phyloP scores from a whole-genome alignment of 2,329 filamentous ascomycete genomes.

The Aspergillus aculeatus region DNA sequence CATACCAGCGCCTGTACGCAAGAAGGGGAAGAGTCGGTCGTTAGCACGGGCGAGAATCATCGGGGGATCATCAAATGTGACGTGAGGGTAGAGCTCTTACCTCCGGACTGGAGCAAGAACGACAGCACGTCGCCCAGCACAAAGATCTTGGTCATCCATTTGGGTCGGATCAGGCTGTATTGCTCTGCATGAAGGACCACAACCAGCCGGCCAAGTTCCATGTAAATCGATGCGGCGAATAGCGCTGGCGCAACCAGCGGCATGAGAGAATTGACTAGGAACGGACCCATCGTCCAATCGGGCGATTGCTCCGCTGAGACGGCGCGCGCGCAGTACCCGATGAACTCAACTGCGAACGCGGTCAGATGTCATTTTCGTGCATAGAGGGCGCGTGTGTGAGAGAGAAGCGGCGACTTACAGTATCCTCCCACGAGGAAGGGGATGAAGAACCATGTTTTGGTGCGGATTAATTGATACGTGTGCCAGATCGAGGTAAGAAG shows the following conservation, averaged over 20 bases:
- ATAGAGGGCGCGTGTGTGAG: background rate
- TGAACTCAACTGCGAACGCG: constrained; percentile 3
- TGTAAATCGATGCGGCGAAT: constrained; percentile 26
- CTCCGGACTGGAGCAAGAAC: constrained; percentile 26
- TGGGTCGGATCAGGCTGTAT: constrained; percentile 19
- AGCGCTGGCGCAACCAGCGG: constrained; percentile 24
- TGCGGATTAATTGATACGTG: constrained; percentile 15
- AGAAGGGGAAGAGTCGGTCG: no score
- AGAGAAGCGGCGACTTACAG: constrained; percentile 5
- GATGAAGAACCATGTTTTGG: constrained; percentile 18
- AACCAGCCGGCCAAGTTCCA: constrained; percentile 24
- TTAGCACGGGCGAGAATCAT: background rate
- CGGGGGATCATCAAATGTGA: no score
- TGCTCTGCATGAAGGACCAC: constrained; percentile 16
- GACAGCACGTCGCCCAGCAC: constrained; percentile 26
- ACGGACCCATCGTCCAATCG: constrained; percentile 21
- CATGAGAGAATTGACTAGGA: constrained; percentile 20
- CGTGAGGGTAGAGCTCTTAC: constrained; percentile 7
- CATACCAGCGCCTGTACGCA: background rate
- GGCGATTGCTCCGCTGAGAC: constrained; percentile 16
- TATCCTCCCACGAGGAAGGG: constrained; percentile 15
- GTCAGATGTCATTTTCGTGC: no score
- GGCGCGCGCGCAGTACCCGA: constrained; percentile 10
- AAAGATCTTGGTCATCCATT: constrained; percentile 28
- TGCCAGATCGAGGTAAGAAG: constrained; percentile 10